These are phyloP conservation scores for Globisporangium uncinulatum DNA, from an alignment of 352 stramenopile species.

Conservation along the genomic window DNA sequence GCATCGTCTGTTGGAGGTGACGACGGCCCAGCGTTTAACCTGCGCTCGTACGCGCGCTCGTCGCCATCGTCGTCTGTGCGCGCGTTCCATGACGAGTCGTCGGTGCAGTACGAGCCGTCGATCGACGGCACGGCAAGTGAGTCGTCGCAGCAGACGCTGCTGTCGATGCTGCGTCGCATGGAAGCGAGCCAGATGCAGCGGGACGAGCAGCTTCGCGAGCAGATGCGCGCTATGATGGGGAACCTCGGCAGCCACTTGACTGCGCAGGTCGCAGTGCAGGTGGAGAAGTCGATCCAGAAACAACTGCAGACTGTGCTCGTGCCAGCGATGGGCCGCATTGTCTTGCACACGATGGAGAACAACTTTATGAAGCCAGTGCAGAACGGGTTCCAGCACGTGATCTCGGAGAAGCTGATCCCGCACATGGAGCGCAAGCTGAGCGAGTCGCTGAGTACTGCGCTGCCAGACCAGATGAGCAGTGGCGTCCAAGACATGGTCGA, in stretches of 20 bases:
- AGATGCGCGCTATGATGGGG: slow-evolving; percentile 56
- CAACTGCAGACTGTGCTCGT: slow-evolving; percentile 79
- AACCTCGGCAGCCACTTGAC: slow-evolving; percentile 54
- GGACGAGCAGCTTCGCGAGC: slow-evolving; percentile 66
- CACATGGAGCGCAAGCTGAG: slow-evolving; percentile 71
- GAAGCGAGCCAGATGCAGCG: slow-evolving; percentile 59
- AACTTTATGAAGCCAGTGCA: slow-evolving; percentile 86
- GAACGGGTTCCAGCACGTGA: slow-evolving; percentile 71
- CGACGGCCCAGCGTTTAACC: slow-evolving; percentile 34
- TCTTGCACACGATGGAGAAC: slow-evolving; percentile 86
- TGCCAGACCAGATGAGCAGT: slow-evolving; percentile 58
- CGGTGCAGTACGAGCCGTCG: slow-evolving; percentile 59
- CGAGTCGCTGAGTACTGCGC: slow-evolving; percentile 42
- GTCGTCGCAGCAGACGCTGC: slow-evolving; percentile 47
- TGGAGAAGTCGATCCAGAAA: slow-evolving; percentile 82
- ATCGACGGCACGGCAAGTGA: slow-evolving; percentile 62
- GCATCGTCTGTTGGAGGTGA: slow-evolving; percentile 49
- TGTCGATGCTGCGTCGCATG: slow-evolving; percentile 63
- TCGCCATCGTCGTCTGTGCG: slow-evolving; percentile 77
- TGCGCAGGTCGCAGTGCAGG: slow-evolving; percentile 51
- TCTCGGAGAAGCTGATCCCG: slow-evolving; percentile 63
- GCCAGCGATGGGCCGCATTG: slow-evolving; percentile 79
- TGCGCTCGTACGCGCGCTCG: slow-evolving; percentile 64
- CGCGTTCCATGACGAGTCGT: slow-evolving; percentile 74
- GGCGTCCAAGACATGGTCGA: slow-evolving; percentile 70